Evolutionary conservation across 495 filamentous ascomycete genomes (phyloP), one percentile per base, ranked within the genome.

Genomic region (Sordaria brevicollis): DNA sequence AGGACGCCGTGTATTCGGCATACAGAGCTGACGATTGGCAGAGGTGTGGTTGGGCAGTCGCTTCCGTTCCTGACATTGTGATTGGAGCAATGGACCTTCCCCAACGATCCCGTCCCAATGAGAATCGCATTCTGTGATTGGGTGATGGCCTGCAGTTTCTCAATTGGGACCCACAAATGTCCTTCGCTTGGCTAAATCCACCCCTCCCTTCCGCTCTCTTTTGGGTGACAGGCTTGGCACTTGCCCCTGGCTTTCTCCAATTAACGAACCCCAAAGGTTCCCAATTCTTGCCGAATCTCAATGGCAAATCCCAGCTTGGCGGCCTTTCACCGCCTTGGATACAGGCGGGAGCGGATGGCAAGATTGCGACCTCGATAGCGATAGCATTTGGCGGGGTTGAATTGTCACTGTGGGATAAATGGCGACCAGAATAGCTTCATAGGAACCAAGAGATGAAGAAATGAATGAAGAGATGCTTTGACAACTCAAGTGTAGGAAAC

Each of bases 101-200:
- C 74, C 74, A 74, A 76, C 35, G 65, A 67, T 67, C 35, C 36
- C 31, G 34, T 65, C 43, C 11, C 29, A 9, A 31, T 54, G 36
- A 15, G 35, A 31, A 67, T 43, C 19, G 7, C 19, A 31, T 29
- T n/a, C 66, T 25, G 21, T 29, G 35, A 39, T 43, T 43, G 17
- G 25, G 13, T 43, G 5, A 15, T 36, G 19, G 36, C 66, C 8
- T 9, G 7, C 31, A 67, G 29, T 29, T 7, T 67, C 13, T 49
- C 19, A 67, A 57, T 7, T 54, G 66, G 8, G 29, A 39, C 39
- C 66, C 35, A 68, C 10, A 54, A 65, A 65, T 65, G 35, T 41
- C 49, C n/a, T 35, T 74, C 69, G 74, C 31, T 37, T 74, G 74
- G 74, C 70, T 75, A 70, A 74, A 75, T 74, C 68, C 67, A 66